Evolutionary conservation across 129 eudicot species (phyloP).

Genomic region (Smallanthus sonchifolius): DNA sequence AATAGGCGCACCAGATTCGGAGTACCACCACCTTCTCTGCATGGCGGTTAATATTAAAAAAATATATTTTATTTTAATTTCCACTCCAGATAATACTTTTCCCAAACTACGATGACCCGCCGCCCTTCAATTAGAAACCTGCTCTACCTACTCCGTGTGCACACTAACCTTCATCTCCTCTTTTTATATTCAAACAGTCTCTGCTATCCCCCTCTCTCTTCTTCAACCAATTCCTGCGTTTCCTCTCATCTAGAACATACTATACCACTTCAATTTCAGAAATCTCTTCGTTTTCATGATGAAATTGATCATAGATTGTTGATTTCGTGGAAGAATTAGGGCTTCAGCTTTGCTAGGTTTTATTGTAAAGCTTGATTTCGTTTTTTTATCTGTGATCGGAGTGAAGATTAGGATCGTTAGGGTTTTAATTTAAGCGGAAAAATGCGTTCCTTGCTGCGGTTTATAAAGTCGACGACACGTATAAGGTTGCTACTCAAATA

Average conservation of each 20-base stretch:
- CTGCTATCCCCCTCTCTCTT: not conserved
- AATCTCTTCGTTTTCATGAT: not conserved
- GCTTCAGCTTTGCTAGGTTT: not conserved
- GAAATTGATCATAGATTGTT: not conserved
- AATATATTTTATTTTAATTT: not conserved
- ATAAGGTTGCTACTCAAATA: conserved; percentile 28
- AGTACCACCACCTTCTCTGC: not conserved
- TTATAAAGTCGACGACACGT: conserved; percentile 37
- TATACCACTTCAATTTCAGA: not conserved
- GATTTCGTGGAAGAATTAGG: not conserved
- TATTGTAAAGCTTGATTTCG: not conserved
- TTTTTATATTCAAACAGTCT: not conserved
- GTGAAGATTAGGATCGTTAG: conserved; percentile 8
- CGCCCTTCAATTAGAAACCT: conserved; percentile 34
- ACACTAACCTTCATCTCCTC: not conserved
- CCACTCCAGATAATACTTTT: not conserved
- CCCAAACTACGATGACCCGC: conserved; percentile 27
- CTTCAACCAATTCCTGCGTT: not conserved
- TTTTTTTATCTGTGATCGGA: not conserved
- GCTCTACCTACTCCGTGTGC: conserved; percentile 16
- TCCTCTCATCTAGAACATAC: not conserved
- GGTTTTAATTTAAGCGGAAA: not conserved
- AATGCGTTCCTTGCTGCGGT: conserved; percentile 39
- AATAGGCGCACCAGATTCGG: not conserved
- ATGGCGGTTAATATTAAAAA: conserved; percentile 18